phyloP scores from a whole-genome alignment of 306 rosid genomes.

The Quercus glauca region DNA sequence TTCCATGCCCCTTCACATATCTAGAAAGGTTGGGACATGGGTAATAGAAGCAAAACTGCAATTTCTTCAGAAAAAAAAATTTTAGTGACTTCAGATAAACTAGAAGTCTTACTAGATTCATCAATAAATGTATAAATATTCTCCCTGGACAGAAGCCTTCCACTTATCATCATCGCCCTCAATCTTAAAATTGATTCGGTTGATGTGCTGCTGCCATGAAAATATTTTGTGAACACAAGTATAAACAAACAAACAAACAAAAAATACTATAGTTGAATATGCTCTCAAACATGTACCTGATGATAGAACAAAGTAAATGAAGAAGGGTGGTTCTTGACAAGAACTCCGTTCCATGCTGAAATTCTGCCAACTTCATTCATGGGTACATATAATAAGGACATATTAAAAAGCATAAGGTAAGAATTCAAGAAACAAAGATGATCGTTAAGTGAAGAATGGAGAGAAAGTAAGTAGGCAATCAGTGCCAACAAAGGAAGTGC shows the following conservation, averaged over 20 bases:
- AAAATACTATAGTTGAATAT: neutral
- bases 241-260: neutral
- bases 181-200: constrained; percentile 62
- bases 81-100: neutral
- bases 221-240: neutral
- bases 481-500: neutral
- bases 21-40: neutral
- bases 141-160: constrained; percentile 77
- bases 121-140: constrained; percentile 44
- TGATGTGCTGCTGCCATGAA: constrained; percentile 46
- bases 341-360: constrained; percentile 73
- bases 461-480: neutral
- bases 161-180: constrained; percentile 78
- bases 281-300: constrained; percentile 48
- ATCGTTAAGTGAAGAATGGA: neutral
- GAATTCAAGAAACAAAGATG: neutral
- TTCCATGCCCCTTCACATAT: neutral
- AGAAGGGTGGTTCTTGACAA: constrained; percentile 65
- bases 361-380: constrained; percentile 67
- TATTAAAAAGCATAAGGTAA: neutral
- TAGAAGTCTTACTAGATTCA: constrained; percentile 62
- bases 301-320: constrained; percentile 69
- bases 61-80: neutral
- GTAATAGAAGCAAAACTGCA: no score
- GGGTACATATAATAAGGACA: constrained; percentile 17